phyloP scores from a whole-genome alignment of 805 yeast species.

The Lachancea cidri region DNA sequence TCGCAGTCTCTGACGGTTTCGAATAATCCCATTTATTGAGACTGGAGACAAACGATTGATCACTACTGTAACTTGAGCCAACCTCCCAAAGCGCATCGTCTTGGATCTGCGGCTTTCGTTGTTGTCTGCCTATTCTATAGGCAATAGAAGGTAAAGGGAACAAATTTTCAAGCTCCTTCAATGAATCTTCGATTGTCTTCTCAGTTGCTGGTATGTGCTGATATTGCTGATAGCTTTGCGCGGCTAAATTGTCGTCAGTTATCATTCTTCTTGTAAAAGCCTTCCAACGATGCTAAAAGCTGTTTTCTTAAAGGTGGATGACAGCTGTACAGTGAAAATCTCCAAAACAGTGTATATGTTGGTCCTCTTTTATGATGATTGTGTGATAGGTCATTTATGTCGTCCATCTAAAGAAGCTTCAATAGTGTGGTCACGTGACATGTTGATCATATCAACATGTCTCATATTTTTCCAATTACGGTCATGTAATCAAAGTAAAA shows the following conservation, averaged over 20 bases:
- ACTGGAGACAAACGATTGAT: not conserved
- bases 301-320: no score
- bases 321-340: no score
- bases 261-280: not conserved
- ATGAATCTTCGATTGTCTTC: slow-evolving; percentile 19
- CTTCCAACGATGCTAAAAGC: no score
- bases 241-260: not conserved
- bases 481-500: no score
- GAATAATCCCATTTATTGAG: not conserved
- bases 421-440: no score
- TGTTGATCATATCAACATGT: no score
- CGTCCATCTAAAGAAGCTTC: no score
- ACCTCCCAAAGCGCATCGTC: not conserved
- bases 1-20: no score
- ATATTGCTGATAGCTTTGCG: not conserved
- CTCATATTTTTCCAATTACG: no score
- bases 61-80: not conserved
- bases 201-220: not conserved
- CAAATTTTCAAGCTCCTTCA: slow-evolving; percentile 16
- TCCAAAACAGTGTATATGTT: no score
- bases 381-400: no score
- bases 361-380: no score
- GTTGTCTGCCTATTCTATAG: not conserved
- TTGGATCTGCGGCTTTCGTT: not conserved
- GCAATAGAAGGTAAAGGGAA: not conserved